Conservation (phyloP, 1,284 basidiomycete species). For the Ganoderma meredithae region DNA sequence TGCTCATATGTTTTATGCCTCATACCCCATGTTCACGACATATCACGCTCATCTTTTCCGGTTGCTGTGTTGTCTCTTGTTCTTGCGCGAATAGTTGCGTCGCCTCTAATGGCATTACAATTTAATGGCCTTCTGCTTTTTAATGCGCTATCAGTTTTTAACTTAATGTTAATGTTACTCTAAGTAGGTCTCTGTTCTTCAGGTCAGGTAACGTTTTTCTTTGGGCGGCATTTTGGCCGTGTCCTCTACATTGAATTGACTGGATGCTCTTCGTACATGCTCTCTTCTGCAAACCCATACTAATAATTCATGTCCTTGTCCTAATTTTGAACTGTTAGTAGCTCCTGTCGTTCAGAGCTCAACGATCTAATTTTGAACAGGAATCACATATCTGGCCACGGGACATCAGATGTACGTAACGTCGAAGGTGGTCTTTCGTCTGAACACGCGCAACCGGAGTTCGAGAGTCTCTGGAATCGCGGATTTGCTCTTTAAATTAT, state of each 20-base stretch:
- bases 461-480: not conserved
- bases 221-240: not conserved
- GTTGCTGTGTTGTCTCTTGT: not conserved
- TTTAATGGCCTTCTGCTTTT: not conserved
- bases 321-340: not conserved
- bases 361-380: not conserved
- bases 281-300: too few species aligned
- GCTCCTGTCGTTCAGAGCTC: not conserved
- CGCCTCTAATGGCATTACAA: not conserved
- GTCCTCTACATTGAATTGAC: too few species aligned
- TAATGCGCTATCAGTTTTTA: not conserved
- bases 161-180: not conserved
- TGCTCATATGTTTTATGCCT: constrained; percentile 34
- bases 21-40: constrained; percentile 31
- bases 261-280: too few species aligned
- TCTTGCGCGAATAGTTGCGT: constrained; percentile 4
- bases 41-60: constrained; percentile 19
- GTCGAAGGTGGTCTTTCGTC: not conserved
- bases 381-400: not conserved
- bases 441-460: not conserved
- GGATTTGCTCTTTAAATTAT: not conserved
- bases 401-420: not conserved
- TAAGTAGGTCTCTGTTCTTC: not conserved
- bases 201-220: not conserved
- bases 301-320: too few species aligned